Conservation (phyloP, 2,329 filamentous ascomycete species). For the Pestalotiopsis sp. region DNA sequence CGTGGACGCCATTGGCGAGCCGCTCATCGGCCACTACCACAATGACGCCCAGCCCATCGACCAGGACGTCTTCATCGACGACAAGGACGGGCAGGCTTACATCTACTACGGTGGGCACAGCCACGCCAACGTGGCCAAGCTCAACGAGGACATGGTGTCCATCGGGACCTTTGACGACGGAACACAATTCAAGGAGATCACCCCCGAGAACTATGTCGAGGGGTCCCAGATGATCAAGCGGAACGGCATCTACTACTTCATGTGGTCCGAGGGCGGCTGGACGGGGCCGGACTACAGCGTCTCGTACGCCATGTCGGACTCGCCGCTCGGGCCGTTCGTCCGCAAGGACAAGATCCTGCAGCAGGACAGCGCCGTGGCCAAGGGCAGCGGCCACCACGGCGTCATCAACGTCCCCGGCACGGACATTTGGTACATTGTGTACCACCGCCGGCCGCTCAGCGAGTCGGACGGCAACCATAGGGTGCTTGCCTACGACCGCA, state of each 20-base stretch:
- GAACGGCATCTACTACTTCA: conserved; percentile 42
- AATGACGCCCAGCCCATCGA: conserved; percentile 52
- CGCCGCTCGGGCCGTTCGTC: conserved; percentile 44
- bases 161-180: conserved; percentile 43
- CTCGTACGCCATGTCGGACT: conserved; percentile 42
- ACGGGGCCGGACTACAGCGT: conserved; percentile 47
- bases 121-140: conserved; percentile 43
- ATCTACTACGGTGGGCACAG: conserved; percentile 47
- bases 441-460: conserved; percentile 47
- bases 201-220: conserved; percentile 47
- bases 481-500: conserved; percentile 48
- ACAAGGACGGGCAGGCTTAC: conserved; percentile 39
- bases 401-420: conserved; percentile 39
- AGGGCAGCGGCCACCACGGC: conserved; percentile 43
- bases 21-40: conserved; percentile 44
- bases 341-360: conserved; percentile 39
- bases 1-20: conserved; percentile 41
- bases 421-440: conserved; percentile 46
- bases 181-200: conserved; percentile 44
- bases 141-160: conserved; percentile 45
- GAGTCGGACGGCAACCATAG: conserved; percentile 49
- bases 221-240: conserved; percentile 46
- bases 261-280: conserved; percentile 50
- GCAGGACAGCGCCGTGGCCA: conserved; percentile 35
- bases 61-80: conserved; percentile 45